Conservation (phyloP, 371 early-diverging fungal genomes). For the Dichotomocladium elegans region DNA sequence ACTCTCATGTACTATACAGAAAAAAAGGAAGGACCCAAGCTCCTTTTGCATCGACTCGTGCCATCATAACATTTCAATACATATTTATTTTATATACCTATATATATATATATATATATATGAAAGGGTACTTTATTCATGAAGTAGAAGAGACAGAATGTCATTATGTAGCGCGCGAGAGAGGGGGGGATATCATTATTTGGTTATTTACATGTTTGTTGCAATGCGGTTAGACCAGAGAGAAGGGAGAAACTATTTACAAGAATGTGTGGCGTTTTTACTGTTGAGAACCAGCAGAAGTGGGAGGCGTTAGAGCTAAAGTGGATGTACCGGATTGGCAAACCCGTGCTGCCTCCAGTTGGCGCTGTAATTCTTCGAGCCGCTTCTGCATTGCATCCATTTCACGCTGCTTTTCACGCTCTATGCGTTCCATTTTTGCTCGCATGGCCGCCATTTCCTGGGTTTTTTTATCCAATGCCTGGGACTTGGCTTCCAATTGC, state of each 20-base stretch:
- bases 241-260: background rate
- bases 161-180: too few species aligned
- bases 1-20: background rate
- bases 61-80: background rate
- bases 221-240: background rate
- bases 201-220: background rate
- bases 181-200: background rate
- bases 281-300: background rate
- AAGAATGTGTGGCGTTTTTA: background rate
- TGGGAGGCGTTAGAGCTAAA: background rate
- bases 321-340: background rate
- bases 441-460: conserved; percentile 23
- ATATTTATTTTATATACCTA: background rate
- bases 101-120: background rate
- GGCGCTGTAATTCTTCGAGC: conserved; percentile 12
- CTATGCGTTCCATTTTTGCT: conserved; percentile 15
- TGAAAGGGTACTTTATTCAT: background rate
- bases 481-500: conserved; percentile 18
- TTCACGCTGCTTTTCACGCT: conserved; percentile 23
- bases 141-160: too few species aligned
- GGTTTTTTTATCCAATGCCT: conserved; percentile 21
- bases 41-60: background rate
- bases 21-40: background rate
- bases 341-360: conserved; percentile 10
- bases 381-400: conserved; percentile 14